phyloP scores from a whole-genome alignment of 371 early-diverging fungal genomes.

The Vairimorpha apis region DNA sequence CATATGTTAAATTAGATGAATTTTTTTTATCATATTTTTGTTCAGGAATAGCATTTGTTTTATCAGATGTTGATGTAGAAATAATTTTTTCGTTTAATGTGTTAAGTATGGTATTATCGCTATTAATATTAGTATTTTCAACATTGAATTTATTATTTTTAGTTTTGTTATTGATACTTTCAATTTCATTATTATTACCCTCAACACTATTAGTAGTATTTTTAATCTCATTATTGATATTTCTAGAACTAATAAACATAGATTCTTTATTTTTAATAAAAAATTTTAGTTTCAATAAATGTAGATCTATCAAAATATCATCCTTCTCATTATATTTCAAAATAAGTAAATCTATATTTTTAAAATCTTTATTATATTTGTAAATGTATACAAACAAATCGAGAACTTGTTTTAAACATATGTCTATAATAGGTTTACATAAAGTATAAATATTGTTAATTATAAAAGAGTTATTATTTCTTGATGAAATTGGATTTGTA shows the following conservation, averaged over 20 bases:
- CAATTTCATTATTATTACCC: not conserved
- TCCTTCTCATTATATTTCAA: conserved; percentile 16
- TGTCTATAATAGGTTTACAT: conserved; percentile 19
- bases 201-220: not conserved
- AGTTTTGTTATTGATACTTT: not conserved
- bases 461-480: too few species aligned
- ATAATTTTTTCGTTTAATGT: too few species aligned
- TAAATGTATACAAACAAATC: conserved; percentile 45
- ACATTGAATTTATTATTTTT: too few species aligned
- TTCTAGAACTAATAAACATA: not conserved
- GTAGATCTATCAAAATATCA: conserved; percentile 39
- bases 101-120: too few species aligned
- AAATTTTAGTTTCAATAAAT: conserved; percentile 31
- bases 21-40: not conserved
- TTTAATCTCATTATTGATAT: not conserved
- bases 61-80: not conserved
- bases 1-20: not conserved
- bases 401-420: conserved; percentile 36
- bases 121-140: too few species aligned
- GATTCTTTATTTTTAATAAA: not conserved
- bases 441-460: conserved; percentile 7
- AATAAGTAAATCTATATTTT: conserved; percentile 33
- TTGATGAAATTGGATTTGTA: too few species aligned
- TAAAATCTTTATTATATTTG: conserved; percentile 8
- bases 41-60: not conserved